Base-by-base conservation (phyloP, 495 filamentous ascomycete genomes). In the Annulohypoxylon bovei region DNA sequence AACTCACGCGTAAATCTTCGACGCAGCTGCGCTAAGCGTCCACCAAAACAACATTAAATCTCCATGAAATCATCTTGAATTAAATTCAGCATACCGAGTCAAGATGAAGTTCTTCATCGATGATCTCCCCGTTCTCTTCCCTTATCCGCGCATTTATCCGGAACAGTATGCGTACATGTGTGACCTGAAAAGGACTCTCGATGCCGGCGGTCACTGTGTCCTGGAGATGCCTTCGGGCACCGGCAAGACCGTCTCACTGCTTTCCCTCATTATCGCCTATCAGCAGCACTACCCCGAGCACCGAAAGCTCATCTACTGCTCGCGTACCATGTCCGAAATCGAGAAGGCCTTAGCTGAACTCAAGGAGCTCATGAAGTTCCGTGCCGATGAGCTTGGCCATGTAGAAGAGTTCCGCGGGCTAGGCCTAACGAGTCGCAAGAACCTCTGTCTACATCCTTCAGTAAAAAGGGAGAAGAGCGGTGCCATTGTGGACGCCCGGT, bases 141-240 rank as follows among this genome's bases (percentile, higher is more conserved):
- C 95, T 39, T 99, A 99, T 78, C 95, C 95, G 61, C 87, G 93
- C 66, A 97, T 98, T 76, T 98, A 98, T 78, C 96, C 95, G 80
- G 90, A 88, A 84, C 80, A 75, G 78, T 80, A 70, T 57, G 69
- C 64, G 20, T 99, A 99, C 81, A 99, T 99, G 95, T 95, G 92
- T 73, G 96, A 97, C 83, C 88, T 99, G 79, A 99, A 99, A 79
- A 91, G 88, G 78, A 98, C 95, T 27, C 90, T 99, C 76, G 95
- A 98, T 85, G 92, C 89, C 27, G 91, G 91, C 62, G 96, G 96
- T 65, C 93, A 98, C 82, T 96, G 94, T 81, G 94, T 99, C n/a
- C 83, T 99, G 75, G 95, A 99, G 81, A 99, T 99, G 95, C 95
- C 95, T 83, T 99, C 95, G 59, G 95, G 95, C n/a, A 99, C 95